Conservation (phyloP, 176 grass and related monocot species). For the Carex cristatella region DNA sequence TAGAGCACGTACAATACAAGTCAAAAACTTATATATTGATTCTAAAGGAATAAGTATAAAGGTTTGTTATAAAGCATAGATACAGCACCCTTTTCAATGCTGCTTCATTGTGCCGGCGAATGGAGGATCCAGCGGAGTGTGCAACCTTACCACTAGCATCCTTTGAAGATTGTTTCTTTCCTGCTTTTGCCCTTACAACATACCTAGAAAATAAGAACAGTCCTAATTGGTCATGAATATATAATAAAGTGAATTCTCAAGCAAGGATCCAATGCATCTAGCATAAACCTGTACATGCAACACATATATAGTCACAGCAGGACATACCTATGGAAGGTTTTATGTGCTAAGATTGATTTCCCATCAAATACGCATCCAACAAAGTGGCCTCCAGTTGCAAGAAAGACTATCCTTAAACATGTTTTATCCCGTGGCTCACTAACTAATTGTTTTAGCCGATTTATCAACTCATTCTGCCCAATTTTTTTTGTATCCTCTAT, state of each 20-base stretch:
- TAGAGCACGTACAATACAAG: constrained; percentile 1
- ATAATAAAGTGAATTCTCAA: not conserved
- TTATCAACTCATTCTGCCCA: constrained; percentile 53
- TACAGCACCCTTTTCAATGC: constrained; percentile 72
- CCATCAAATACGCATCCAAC: constrained; percentile 94
- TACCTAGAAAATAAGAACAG: constrained; percentile 45
- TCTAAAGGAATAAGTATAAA: constrained; percentile 14
- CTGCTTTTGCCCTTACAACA: constrained; percentile 96
- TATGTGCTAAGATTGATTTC: constrained; percentile 66
- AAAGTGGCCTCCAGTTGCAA: constrained; percentile 90
- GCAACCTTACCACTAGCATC: constrained; percentile 89
- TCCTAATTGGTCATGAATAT: not conserved
- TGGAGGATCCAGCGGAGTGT: constrained; percentile 85
- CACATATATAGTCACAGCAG: constrained; percentile 13
- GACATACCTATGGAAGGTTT: constrained; percentile 93
- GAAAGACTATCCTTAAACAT: constrained; percentile 62
- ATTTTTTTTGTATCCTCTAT: constrained; percentile 32
- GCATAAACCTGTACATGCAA: not conserved
- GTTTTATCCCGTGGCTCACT: constrained; percentile 59
- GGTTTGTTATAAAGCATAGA: not conserved
- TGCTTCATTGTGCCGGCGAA: constrained; percentile 81
- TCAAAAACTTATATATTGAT: not conserved
- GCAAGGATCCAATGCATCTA: not conserved
- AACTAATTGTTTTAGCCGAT: constrained; percentile 53
- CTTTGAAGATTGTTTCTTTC: constrained; percentile 91